Base-by-base conservation (phyloP, 306 rosid species). In the Alnus rubra region DNA sequence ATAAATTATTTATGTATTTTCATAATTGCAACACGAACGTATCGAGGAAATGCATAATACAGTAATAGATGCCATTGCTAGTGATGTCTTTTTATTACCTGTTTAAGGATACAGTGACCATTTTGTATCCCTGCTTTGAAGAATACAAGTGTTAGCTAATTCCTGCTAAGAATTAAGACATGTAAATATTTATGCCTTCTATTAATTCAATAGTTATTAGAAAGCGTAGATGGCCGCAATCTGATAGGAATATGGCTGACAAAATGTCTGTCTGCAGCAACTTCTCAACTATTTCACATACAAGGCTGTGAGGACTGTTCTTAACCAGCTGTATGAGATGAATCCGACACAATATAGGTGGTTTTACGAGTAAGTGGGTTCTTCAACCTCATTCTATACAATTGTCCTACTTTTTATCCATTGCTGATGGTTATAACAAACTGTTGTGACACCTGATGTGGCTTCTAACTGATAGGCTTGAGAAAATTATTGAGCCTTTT, bases 281-380 rank as follows among this genome's bases (percentile, higher is more conserved):
- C 2, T 92, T 74, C 87, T 95, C 87, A 95, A 92, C 82, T 95
- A 95, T 79, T 95, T 95, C 89, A 95, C 98, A 9, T 86, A 86
- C 82, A 92, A 92, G 85, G 98, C 98, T 75, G 98, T 91, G 87
- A 88, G 97, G 92, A 95, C 97, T 49, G 98, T 95, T 71, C 86
- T 95, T 84, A 91, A 85, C 84, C 98, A 95, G 80, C 80, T 95
- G 42, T 89, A 95, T 78, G 98, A 95, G 87, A 95, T 95, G 98
- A 92, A 95, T 13, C 98, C 98, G 2, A 91, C 97, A 4, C 85
- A 91, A 58, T 93, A 95, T 81, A 88, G 91, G 58, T 95, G 97
- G 97, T 86, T 95, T 75, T 95, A 95, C 19, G 87, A 95, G 98
- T 95, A 90, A 86, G 98, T 90, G 28, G 49, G 55, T 45, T 78